A percentile compares a stretch with the other conserved stretches of the same genome.
These are phyloP conservation scores for Stachybotrys chartarum DNA, from an alignment of 2,329 filamentous ascomycete genomes.

Conservation along the genomic window DNA sequence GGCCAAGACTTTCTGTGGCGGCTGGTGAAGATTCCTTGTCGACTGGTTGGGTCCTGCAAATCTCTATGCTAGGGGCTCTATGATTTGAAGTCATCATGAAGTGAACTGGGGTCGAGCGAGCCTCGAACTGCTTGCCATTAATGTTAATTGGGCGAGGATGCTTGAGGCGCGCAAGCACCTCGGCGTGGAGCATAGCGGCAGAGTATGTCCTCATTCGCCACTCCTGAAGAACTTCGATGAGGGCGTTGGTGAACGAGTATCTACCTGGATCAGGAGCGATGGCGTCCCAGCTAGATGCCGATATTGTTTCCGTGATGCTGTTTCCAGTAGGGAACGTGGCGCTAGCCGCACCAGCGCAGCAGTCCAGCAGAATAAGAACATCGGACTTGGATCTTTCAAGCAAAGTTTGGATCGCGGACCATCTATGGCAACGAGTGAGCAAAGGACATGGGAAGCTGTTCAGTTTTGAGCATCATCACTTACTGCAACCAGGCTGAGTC, in stretches of 20 bases:
- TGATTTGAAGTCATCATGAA: conserved; percentile 59
- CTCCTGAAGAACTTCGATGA: conserved; percentile 52
- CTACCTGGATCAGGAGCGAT: conserved; percentile 52
- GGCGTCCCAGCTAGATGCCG: conserved; percentile 54
- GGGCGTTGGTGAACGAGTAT: conserved; percentile 51
- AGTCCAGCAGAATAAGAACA: conserved; percentile 51
- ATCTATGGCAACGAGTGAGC: conserved; percentile 24
- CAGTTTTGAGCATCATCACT: conserved; percentile 12
- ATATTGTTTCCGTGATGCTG: conserved; percentile 56
- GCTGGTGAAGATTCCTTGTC: conserved; percentile 12
- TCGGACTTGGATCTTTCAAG: conserved; percentile 51
- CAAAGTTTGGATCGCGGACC: conserved; percentile 54
- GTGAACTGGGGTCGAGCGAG: conserved; percentile 51
- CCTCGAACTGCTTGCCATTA: conserved; percentile 51
- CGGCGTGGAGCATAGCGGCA: conserved; percentile 54
- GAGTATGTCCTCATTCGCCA: conserved; percentile 49
- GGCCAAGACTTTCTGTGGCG: conserved; percentile 9
- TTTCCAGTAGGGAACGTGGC: conserved; percentile 51
- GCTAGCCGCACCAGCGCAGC: conserved; percentile 53
- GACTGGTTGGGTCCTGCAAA: conserved; percentile 29
- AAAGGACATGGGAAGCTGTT: not conserved
- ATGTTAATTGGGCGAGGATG: conserved; percentile 50
- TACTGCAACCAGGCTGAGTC: conserved; percentile 50
- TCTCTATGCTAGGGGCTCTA: conserved; percentile 50
- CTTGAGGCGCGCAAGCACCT: conserved; percentile 52